phyloP scores from a whole-genome alignment of 2,329 filamentous ascomycete species.

The Exophiala sp. region DNA sequence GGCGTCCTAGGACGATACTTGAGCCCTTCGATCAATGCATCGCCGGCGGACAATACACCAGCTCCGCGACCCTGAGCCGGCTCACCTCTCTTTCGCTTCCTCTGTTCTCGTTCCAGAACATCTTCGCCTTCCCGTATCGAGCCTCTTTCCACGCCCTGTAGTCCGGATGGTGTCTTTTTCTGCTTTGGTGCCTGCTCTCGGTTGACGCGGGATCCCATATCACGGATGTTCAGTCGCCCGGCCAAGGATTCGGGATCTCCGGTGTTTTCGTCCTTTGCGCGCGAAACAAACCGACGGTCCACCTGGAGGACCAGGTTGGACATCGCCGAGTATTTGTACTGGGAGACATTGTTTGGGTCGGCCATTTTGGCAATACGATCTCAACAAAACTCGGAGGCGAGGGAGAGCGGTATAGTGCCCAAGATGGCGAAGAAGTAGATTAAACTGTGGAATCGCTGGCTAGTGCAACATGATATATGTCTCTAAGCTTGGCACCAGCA shows the following conservation, averaged over 20 bases:
- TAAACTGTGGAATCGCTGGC: background rate
- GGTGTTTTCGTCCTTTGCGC: slow-evolving; percentile 88
- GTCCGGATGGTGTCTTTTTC: slow-evolving; percentile 63
- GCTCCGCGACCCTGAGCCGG: slow-evolving; percentile 62
- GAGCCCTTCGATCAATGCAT: slow-evolving; percentile 83
- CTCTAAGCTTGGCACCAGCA: background rate
- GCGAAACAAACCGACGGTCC: slow-evolving; percentile 89
- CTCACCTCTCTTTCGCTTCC: slow-evolving; percentile 75
- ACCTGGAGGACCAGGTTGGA: slow-evolving; percentile 99
- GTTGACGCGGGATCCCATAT: slow-evolving; percentile 84
- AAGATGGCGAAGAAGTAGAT: background rate
- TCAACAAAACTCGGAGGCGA: background rate
- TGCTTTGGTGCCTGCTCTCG: slow-evolving; percentile 74
- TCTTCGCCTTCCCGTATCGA: slow-evolving; percentile 73
- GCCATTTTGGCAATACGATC: slow-evolving; percentile 50
- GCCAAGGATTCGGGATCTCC: slow-evolving; percentile 97
- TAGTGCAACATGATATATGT: background rate
- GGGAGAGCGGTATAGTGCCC: background rate
- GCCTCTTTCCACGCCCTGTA: slow-evolving; percentile 68
- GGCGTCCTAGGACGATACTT: slow-evolving; percentile 86
- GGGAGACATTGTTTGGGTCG: slow-evolving; percentile 71
- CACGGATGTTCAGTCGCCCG: slow-evolving; percentile 82
- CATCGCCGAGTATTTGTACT: slow-evolving; percentile 99
- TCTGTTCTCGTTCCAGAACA: slow-evolving; percentile 74
- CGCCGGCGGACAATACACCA: slow-evolving; percentile 75